Percentiles rank a stretch among this genome's conserved stretches.
Evolutionary conservation across 139 green algal genomes (phyloP).

Genomic region (Spirogloea muscicola): DNA sequence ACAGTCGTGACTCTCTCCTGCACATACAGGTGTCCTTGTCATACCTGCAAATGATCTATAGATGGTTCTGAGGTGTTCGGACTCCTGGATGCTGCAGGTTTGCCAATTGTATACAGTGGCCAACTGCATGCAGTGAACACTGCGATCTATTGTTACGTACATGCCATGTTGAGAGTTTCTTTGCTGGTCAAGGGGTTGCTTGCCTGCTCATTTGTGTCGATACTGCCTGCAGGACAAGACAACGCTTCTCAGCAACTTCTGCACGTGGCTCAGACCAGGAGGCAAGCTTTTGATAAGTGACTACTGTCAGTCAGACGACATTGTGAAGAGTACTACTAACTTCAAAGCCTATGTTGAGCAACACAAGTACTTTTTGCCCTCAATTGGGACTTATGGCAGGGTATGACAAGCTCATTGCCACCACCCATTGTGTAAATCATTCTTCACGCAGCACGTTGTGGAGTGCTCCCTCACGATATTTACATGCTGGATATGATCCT

Average conservation of each 20-base stretch:
- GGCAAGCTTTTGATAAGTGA: constrained; percentile 75
- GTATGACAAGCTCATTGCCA: constrained; percentile 21
- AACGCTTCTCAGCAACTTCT: constrained; percentile 62
- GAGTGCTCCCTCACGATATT: background rate
- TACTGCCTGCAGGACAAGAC: constrained; percentile 62
- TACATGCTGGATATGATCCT: background rate
- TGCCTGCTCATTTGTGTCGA: background rate
- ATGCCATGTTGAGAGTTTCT: constrained; percentile 2
- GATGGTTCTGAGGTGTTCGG: too few species aligned
- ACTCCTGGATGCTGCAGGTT: too few species aligned
- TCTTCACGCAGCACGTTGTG: background rate
- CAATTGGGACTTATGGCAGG: constrained; percentile 13
- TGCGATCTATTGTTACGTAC: too few species aligned
- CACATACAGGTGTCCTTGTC: constrained; percentile 66
- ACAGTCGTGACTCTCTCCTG: constrained; percentile 69
- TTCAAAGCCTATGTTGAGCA: constrained; percentile 71
- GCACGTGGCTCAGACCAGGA: constrained; percentile 64
- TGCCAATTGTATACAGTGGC: too few species aligned
- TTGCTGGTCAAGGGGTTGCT: background rate
- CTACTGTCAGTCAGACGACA: constrained; percentile 64
- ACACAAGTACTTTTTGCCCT: constrained; percentile 65
- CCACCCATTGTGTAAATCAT: background rate
- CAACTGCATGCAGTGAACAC: too few species aligned
- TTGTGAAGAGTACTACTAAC: constrained; percentile 5
- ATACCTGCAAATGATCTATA: too few species aligned